phyloP scores from a whole-genome alignment of 257 asterid species.

The Solanum peruvianum region DNA sequence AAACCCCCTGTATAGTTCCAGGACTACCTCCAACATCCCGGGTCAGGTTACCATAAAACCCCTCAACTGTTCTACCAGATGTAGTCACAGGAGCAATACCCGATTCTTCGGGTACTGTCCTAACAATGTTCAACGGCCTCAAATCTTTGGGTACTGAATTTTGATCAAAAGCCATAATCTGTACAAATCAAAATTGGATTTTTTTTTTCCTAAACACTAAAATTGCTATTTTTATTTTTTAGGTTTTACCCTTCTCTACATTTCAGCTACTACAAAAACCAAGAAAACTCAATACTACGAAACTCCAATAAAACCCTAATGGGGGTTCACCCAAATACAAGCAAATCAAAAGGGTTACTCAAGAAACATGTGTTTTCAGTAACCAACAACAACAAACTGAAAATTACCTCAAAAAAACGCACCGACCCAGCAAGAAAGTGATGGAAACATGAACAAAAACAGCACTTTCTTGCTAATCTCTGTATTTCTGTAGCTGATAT shows the following conservation, averaged over 20 bases:
- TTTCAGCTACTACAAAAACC: not conserved
- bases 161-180: conserved; percentile 74
- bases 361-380: not conserved
- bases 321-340: not conserved
- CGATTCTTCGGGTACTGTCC: conserved; percentile 52
- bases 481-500: not conserved
- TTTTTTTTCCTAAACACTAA: not conserved
- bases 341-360: not conserved
- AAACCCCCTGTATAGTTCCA: conserved; percentile 34
- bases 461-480: not conserved
- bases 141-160: conserved; percentile 61
- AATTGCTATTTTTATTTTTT: not conserved
- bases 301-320: not conserved
- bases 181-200: not conserved
- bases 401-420: not conserved
- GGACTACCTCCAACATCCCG: conserved; percentile 39
- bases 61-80: conserved; percentile 52
- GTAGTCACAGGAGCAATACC: conserved; percentile 47
- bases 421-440: not conserved
- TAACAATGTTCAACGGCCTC: conserved; percentile 56
- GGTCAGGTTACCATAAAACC: conserved; percentile 41
- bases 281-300: not conserved
- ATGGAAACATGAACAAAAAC: not conserved
- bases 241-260: not conserved
- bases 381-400: not conserved